phyloP scores from a whole-genome alignment of 106 monocot species.

The Vanilla planifolia region DNA sequence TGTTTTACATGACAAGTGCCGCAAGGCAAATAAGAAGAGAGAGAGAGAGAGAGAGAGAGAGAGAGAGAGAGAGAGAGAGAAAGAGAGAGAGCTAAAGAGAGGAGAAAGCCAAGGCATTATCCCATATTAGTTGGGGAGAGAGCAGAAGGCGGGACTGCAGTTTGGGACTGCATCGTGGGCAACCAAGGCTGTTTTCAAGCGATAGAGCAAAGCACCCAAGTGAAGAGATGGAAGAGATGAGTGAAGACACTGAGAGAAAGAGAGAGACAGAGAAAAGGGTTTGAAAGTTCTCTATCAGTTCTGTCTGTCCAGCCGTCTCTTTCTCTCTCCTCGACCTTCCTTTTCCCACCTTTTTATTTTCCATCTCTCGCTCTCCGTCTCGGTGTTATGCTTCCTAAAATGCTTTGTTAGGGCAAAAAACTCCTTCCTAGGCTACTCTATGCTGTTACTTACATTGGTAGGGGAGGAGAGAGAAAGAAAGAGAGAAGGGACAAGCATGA shows the following conservation, averaged over 20 bases:
- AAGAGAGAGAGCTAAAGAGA: slow-evolving; percentile 5
- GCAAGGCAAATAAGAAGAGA: not conserved
- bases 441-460: not conserved
- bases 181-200: slow-evolving; percentile 1
- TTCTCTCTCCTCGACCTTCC: slow-evolving; percentile 21
- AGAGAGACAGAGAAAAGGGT: slow-evolving; percentile 16
- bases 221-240: slow-evolving; percentile 35
- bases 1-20: slow-evolving; percentile 9
- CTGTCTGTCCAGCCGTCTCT: slow-evolving; percentile 18
- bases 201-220: slow-evolving; percentile 15
- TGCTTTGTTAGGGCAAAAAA: not conserved
- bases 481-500: no score
- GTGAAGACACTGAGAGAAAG: slow-evolving; percentile 4
- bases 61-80: slow-evolving; percentile 6
- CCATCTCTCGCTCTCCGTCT: not conserved
- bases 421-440: no score
- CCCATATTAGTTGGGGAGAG: slow-evolving; percentile 10
- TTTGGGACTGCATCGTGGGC: not conserved
- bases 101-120: no score
- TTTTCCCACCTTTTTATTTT: slow-evolving; percentile 5
- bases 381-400: not conserved
- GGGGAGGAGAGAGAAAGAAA: slow-evolving; percentile 4
- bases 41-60: slow-evolving; percentile 4
- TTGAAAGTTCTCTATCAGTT: slow-evolving; percentile 40
- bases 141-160: not conserved